A percentile compares a stretch with the other conserved stretches of the same genome.
Conservation (phyloP, 2,329 filamentous ascomycete genomes). For the Seiridium cupressi region DNA sequence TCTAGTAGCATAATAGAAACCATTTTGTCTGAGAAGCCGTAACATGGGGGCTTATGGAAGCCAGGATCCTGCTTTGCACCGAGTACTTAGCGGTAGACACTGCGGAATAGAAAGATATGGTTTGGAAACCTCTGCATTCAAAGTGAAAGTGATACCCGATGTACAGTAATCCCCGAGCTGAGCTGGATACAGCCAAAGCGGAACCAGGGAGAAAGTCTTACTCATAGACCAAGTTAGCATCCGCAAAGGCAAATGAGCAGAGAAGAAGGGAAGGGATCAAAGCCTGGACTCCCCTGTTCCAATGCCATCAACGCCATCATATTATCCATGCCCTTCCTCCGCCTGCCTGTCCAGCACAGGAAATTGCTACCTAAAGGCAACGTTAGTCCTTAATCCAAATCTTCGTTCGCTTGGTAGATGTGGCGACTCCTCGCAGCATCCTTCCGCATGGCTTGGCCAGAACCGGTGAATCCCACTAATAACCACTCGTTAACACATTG, state of each 20-base stretch:
- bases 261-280: conserved; percentile 28
- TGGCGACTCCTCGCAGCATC: conserved; percentile 80
- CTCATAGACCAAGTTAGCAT: conserved; percentile 29
- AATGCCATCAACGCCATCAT: conserved; percentile 15
- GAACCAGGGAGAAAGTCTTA: conserved; percentile 16
- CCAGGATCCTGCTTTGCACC: conserved; percentile 14
- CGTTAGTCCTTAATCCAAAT: conserved; percentile 64
- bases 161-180: neutral
- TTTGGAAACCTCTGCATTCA: conserved; percentile 16
- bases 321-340: conserved; percentile 6
- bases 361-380: conserved; percentile 21
- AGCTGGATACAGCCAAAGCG: neutral
- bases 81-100: conserved; percentile 19
- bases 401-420: conserved; percentile 76
- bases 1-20: too few relatives aligned
- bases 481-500: conserved; percentile 24
- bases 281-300: conserved; percentile 23
- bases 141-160: conserved; percentile 6
- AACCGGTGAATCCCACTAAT: conserved; percentile 91
- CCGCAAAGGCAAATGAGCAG: conserved; percentile 18
- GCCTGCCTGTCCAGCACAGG: conserved; percentile 4
- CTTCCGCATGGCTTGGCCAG: conserved; percentile 93
- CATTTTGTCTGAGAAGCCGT: neutral
- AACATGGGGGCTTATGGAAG: neutral
- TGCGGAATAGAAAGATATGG: conserved; percentile 9